These are phyloP conservation scores for Furcasterigmium furcatum DNA, from an alignment of 2,329 filamentous ascomycete species.

Conservation along the genomic window DNA sequence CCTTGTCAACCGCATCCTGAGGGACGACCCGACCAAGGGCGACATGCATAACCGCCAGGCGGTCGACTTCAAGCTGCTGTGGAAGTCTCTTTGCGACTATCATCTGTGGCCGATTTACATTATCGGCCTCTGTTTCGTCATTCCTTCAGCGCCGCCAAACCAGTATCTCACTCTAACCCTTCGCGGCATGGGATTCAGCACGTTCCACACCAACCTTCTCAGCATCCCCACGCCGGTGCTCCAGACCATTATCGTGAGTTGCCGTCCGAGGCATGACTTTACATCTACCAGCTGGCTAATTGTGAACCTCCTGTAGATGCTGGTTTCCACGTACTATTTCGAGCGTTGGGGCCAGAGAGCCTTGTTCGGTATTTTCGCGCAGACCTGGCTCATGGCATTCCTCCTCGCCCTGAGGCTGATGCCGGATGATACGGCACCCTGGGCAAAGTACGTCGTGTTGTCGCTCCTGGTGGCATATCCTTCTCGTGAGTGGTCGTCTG, in stretches of 20 bases:
- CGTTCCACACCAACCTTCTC: constrained; percentile 51
- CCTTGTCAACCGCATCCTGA: constrained; percentile 53
- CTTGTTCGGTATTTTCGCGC: constrained; percentile 35
- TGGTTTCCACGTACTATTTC: constrained; percentile 41
- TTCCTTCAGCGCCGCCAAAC: constrained; percentile 17
- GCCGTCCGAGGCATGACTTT: not conserved
- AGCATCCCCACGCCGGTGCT: constrained; percentile 36
- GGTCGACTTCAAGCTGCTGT: constrained; percentile 40
- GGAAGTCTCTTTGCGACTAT: constrained; percentile 45
- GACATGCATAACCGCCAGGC: constrained; percentile 53
- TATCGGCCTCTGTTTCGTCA: constrained; percentile 26
- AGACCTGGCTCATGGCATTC: constrained; percentile 51
- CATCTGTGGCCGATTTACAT: constrained; percentile 54
- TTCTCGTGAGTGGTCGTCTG: constrained; percentile 15
- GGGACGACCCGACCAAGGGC: constrained; percentile 23
- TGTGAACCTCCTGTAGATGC: constrained; percentile 29
- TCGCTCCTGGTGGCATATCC: constrained; percentile 36
- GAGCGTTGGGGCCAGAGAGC: constrained; percentile 38
- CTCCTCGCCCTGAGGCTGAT: constrained; percentile 40
- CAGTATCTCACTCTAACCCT: constrained; percentile 48
- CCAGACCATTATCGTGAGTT: constrained; percentile 2
- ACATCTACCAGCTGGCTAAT: no score
- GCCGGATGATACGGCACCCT: constrained; percentile 26
- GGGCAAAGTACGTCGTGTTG: constrained; percentile 43
- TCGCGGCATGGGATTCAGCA: constrained; percentile 43